Base-by-base conservation (phyloP, 148 eudicot species). In the Heliosperma pusillum region DNA sequence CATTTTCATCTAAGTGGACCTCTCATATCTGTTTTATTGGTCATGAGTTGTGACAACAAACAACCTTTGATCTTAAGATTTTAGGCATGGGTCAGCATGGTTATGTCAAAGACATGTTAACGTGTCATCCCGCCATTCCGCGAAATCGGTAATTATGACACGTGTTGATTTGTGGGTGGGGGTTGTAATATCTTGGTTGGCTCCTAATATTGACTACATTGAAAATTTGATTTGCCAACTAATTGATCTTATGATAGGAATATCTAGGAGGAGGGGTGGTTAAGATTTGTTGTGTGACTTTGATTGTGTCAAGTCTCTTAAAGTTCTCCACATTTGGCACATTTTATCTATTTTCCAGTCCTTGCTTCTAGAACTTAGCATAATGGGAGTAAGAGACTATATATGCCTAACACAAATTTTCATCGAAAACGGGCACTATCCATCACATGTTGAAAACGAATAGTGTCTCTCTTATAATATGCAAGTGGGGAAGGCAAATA, bases 181-280 rank as follows among this genome's bases (percentile, higher is more conserved):
- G 50, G 45, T 21, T 10, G 2, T 27, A 45, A 63, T 47, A 21
- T 9, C 20, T 71, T 65, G 33, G 65, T 44, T 24, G 36, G 22
- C 62, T 36, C 56, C 42, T 11, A 2, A 27, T 27, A 66, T 71
- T 8, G 79, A 44, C 76, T 66, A 11, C 68, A 9, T 72, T 29
- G 29, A 45, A 50, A 50, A 58, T 45, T 71, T 70, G 67, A 71
- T 71, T 27, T 76, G 61, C 74, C 74, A 59, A 76, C 64, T 71
- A 57, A 55, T 75, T 72, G 52, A 26, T 36, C 71, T 71, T 71
- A 58, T 59, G 29, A 69, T 77, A 24, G 17, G 69, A 50, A 13
- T 50, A 10, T 50, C 1, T 36, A 7, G 42, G 42, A 7, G 42
- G 42, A 19, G 40, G 40, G 80, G 76, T 78, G 25, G 76, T 65